Evolutionary conservation across 768 basidiomycete genomes (phyloP).

Genomic region (Termitomyces sp.): DNA sequence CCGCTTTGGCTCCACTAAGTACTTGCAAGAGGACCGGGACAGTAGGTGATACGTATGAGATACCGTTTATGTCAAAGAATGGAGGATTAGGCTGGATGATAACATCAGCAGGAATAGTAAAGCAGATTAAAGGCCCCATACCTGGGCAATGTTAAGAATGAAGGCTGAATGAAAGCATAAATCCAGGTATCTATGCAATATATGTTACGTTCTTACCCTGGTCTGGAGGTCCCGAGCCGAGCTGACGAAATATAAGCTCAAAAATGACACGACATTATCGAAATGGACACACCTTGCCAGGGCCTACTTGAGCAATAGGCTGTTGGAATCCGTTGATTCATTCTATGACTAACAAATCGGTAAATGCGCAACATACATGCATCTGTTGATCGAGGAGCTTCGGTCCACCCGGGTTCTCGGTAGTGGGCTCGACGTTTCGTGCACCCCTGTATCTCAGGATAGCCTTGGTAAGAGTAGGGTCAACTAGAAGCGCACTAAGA

Average conservation of each 20-base stretch:
- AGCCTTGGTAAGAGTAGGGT: constrained; percentile 25
- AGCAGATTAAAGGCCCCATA: not conserved
- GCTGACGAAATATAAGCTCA: constrained; percentile 7
- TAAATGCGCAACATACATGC: constrained; percentile 15
- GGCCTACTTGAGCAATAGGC: constrained; percentile 15
- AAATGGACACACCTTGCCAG: constrained; percentile 10
- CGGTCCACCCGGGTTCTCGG: constrained; percentile 11
- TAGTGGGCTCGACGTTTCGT: constrained; percentile 22
- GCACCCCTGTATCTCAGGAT: constrained; percentile 31
- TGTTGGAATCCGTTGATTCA: not conserved
- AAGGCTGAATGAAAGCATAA: constrained; percentile 8
- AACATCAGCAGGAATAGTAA: not conserved
- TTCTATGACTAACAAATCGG: not conserved
- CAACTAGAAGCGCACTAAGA: constrained; percentile 7
- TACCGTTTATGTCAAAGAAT: constrained; percentile 28
- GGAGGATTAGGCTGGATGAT: constrained; percentile 23
- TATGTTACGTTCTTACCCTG: constrained; percentile 7
- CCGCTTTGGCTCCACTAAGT: constrained; percentile 39
- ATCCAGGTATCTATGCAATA: not conserved
- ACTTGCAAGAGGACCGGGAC: constrained; percentile 52
- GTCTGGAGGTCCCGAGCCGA: constrained; percentile 16
- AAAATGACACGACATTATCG: not conserved
- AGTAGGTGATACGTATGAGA: constrained; percentile 34
- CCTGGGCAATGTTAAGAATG: constrained; percentile 18
- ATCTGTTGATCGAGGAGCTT: constrained; percentile 19